Percentiles rank a stretch among this genome's conserved stretches.
phyloP scores from a whole-genome alignment of 805 yeast species.

The Lipomyces spencermartinsiae region DNA sequence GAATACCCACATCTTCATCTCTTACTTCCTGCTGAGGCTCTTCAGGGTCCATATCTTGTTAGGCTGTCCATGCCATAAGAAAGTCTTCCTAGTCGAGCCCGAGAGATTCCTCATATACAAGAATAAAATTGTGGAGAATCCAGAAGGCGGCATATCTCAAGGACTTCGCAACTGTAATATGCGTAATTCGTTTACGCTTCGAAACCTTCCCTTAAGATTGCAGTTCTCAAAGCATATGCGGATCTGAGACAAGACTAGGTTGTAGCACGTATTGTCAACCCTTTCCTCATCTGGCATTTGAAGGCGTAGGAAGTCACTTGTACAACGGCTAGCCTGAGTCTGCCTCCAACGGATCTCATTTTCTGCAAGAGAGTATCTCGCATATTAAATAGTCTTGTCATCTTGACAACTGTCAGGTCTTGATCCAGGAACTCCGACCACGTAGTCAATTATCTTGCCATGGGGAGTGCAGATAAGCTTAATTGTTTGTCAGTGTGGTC shows the following conservation, averaged over 20 bases:
- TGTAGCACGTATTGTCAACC: background rate
- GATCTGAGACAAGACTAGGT: background rate
- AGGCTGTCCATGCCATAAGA: background rate
- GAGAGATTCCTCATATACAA: background rate
- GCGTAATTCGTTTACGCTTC: background rate
- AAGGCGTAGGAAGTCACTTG: background rate
- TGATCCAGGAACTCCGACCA: background rate
- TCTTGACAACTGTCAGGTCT: background rate
- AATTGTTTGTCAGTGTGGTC: too few relatives aligned
- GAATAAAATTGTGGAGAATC: background rate
- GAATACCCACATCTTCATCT: background rate
- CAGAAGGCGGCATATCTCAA: background rate
- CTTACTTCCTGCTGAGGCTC: background rate
- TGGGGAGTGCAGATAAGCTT: too few relatives aligned
- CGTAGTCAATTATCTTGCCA: too few relatives aligned
- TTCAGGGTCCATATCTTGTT: background rate
- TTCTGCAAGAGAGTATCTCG: conserved; percentile 4
- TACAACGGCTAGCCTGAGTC: conserved; percentile 1
- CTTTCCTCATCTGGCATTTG: background rate
- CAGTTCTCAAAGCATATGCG: background rate
- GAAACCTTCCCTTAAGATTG: background rate
- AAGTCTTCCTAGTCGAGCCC: background rate
- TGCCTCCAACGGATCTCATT: conserved; percentile 6
- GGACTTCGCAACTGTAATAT: background rate
- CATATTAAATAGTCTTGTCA: background rate